Percentiles rank a stretch among this genome's conserved stretches.
Evolutionary conservation across 176 grass and related monocot species (phyloP).

Genomic region (Ananas comosus): DNA sequence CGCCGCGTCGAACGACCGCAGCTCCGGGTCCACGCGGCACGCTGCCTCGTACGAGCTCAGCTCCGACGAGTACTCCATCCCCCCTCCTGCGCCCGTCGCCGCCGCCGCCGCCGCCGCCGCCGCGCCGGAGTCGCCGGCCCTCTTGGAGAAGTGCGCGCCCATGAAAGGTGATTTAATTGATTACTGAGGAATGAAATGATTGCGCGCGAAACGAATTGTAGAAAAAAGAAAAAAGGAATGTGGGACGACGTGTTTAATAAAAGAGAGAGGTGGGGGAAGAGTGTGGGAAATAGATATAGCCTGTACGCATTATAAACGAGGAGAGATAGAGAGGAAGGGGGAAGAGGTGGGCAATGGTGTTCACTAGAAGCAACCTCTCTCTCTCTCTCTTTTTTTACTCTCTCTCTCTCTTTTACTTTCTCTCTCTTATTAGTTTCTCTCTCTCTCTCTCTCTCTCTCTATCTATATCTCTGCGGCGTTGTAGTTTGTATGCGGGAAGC

Average conservation of each 20-base stretch:
- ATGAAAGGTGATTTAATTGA: conserved; percentile 9
- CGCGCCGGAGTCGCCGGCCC: not conserved
- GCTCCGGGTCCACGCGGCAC: conserved; percentile 72
- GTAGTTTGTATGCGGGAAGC: conserved; percentile 25
- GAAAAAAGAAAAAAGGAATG: no score
- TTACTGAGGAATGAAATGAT: conserved; percentile 8
- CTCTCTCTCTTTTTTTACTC: conserved; percentile 4
- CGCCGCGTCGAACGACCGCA: conserved; percentile 70
- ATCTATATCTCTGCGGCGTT: conserved; percentile 14
- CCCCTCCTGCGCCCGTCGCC: not conserved
- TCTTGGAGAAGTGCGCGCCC: conserved; percentile 25
- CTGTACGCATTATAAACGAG: conserved; percentile 79
- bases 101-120: not conserved
- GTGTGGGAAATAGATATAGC: conserved; percentile 35
- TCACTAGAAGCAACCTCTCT: conserved; percentile 46
- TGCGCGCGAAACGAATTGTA: no score
- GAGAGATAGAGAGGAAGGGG: conserved; percentile 2
- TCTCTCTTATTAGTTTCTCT: not conserved
- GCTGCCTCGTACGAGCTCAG: conserved; percentile 92
- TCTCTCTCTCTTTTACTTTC: conserved; percentile 13
- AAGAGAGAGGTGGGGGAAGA: not conserved
- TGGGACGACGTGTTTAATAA: no score
- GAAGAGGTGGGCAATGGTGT: conserved; percentile 37
- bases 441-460: not conserved
- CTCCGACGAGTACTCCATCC: conserved; percentile 19